A percentile compares a stretch with the other conserved stretches of the same genome.
These are phyloP conservation scores for Nothophytophthora sp. DNA, from an alignment of 352 stramenopile species.

Conservation along the genomic window DNA sequence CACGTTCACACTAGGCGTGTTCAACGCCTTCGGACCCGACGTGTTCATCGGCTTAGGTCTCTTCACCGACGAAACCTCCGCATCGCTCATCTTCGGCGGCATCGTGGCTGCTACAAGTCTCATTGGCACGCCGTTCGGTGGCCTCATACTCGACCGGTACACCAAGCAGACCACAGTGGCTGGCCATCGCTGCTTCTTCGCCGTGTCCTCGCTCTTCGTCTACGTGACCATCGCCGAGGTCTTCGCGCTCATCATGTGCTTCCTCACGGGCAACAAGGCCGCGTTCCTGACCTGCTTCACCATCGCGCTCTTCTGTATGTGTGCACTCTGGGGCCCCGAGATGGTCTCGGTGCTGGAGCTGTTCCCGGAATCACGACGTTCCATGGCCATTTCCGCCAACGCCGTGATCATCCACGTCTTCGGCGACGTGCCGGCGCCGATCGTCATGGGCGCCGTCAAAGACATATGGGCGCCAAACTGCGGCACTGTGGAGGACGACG, in stretches of 20 bases:
- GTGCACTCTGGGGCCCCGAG: constrained; percentile 48
- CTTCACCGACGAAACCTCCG: constrained; percentile 65
- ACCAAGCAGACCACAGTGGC: constrained; percentile 38
- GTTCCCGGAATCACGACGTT: constrained; percentile 67
- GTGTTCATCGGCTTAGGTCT: constrained; percentile 83
- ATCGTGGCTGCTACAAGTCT: constrained; percentile 65
- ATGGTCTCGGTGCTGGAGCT: constrained; percentile 78
- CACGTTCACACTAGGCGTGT: constrained; percentile 71
- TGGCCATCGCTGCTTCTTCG: constrained; percentile 35
- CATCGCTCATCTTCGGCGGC: constrained; percentile 76
- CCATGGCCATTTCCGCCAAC: constrained; percentile 83
- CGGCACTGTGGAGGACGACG: constrained; percentile 47
- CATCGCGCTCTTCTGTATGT: constrained; percentile 59
- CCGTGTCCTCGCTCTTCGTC: constrained; percentile 46
- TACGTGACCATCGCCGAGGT: constrained; percentile 45
- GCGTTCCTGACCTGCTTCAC: constrained; percentile 58
- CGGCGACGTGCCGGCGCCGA: constrained; percentile 89
- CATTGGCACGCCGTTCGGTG: constrained; percentile 79
- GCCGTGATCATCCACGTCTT: constrained; percentile 86
- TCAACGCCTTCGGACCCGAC: constrained; percentile 76
- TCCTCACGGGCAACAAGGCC: constrained; percentile 32
- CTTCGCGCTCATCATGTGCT: constrained; percentile 45
- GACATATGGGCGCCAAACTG: constrained; percentile 85
- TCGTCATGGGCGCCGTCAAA: constrained; percentile 86
- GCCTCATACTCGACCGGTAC: constrained; percentile 50